Evolutionary conservation across 2,329 filamentous ascomycete genomes (phyloP), one percentile per base, ranked within the genome.

Genomic region (Arthroderma uncinatum): DNA sequence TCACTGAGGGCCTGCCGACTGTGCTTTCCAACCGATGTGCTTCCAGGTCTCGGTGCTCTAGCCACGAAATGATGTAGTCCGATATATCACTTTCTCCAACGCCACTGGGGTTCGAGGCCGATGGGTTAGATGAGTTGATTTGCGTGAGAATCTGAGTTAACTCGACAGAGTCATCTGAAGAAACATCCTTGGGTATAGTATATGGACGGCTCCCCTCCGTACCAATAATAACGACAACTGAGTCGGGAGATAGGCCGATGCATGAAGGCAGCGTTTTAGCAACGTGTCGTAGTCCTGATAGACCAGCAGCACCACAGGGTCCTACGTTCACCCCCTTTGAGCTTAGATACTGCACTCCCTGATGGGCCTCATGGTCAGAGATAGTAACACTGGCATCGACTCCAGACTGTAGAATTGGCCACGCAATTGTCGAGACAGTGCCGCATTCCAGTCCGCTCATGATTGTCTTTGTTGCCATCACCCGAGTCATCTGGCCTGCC

Each of bases 371-470:
- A 10, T 68, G 66, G 61, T 87, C 85, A 0, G 78, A 80, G 0
- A 90, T 76, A 0, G 78, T 79, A 0, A 84, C 69, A 55, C 78
- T 79, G 0, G 78, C 80, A 69, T 87, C 82, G 0, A 88, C 76
- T 0, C 82, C 79, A 0, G 72, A 65, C 6, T 73, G 69, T 2
- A 91, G 66, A 0, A 82, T 65, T 0, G 81, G 75, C 83, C 85
- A 91, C 0, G 85, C 83, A 0, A 78, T 81, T 0, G 74, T 74
- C 0, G 85, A 87, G 0, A 86, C 76, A 0, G 83, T 87, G 0
- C 85, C 85, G 60, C 86, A 90, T 62, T 87, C 82, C 73, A 90
- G 80, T 0, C 86, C 86, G 39, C 79, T 78, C 85, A 90, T 89
- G 63, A 87, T 87, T 0, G 84, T 89, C 2, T 79, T 71, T 0